phyloP scores from a whole-genome alignment of 306 rosid species.

The Cyclanthera cordifolia region DNA sequence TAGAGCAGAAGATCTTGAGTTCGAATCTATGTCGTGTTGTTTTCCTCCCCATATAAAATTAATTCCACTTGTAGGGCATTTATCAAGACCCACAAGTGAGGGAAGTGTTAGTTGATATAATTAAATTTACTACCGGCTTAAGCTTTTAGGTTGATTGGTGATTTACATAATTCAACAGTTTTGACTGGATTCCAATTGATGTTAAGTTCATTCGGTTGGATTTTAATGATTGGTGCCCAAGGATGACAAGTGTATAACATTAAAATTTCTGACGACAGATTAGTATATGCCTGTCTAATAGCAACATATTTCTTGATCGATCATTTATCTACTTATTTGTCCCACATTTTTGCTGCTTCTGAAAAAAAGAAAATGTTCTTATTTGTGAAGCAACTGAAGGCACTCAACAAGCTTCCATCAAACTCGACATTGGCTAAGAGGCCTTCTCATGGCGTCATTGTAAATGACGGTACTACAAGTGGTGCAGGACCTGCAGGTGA shows the following conservation, averaged over 20 bases:
- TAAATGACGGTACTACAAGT: slow-evolving; percentile 30
- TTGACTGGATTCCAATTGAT: not conserved
- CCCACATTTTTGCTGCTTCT: not conserved
- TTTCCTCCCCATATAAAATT: no score
- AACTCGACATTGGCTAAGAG: slow-evolving; percentile 44
- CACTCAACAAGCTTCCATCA: slow-evolving; percentile 35
- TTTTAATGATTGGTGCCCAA: not conserved
- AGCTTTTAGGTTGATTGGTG: no score
- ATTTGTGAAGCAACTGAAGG: slow-evolving; percentile 43
- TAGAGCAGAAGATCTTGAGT: no score
- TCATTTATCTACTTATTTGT: not conserved
- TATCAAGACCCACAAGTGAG: no score
- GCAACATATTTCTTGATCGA: not conserved
- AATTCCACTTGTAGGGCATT: no score
- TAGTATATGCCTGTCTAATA: not conserved
- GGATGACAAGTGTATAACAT: not conserved
- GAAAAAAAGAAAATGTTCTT: slow-evolving; percentile 13
- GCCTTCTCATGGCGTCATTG: slow-evolving; percentile 48
- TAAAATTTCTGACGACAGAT: not conserved
- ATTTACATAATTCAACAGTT: no score
- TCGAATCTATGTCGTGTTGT: no score
- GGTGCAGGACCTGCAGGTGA: slow-evolving; percentile 35
- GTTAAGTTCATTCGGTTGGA: not conserved
- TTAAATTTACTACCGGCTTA: no score
- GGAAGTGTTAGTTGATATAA: no score